Base-by-base conservation (phyloP, 2,329 filamentous ascomycete genomes). In the Diaporthe ampelina region DNA sequence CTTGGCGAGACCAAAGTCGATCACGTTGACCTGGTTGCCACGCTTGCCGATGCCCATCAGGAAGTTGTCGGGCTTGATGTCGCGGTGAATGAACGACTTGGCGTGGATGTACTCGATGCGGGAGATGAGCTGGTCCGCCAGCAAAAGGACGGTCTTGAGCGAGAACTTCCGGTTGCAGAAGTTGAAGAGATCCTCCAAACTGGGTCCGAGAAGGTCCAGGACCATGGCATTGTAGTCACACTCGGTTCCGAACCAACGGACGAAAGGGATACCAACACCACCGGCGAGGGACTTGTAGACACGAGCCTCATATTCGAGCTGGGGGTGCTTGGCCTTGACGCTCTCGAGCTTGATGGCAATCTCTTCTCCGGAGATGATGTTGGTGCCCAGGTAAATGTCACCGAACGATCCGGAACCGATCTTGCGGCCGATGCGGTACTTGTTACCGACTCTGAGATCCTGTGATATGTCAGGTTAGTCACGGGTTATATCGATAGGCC, bases 181-280 rank as follows among this genome's bases (percentile, higher is more conserved):
- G 91, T 99, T 98, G 94, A 99, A 99, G 45, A 99, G 91, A 83
- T 99, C 97, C 86, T 99, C 97, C 85, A 99, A 87, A 81, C 94
- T 97, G 78, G 97, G 97, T 52, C 97, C 97, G 74, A 99, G 94
- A 35, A 99, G 92, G 82, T 99, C 97, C 78, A 98, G 92, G 70
- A 99, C 97, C 97, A 99, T 98, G 84, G 97, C 97, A 86, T 99
- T 98, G 92, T 99, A 98, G 88, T 98, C 97, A 86, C 96, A 98
- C 87, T 99, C 97, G 76, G 96, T 98, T 79, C 97, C 97, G 85
- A 98, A 99, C 97, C 97, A 99, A 86, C 96, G 95, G 82, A 99
- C 97, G 82, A 98, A 98, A 63, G 97, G 97, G 78, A 99, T 99
- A 76, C 97, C 97, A 80, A 98, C 97, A 84, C 97, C 97, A 78